phyloP scores from a whole-genome alignment of 148 eudicot genomes.

The Nyssa sinensis region DNA sequence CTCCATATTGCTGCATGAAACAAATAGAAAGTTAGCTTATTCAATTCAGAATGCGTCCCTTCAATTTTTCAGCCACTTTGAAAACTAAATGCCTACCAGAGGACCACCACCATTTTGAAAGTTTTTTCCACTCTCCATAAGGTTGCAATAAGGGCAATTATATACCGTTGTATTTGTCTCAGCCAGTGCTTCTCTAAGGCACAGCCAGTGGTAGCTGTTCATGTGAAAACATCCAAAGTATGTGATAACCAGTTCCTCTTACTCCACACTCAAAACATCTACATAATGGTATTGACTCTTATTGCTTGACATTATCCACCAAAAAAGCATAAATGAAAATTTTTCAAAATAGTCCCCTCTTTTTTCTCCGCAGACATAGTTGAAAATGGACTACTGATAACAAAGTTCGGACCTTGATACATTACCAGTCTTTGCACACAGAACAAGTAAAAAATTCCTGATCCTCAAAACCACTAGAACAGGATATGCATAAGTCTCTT shows the following conservation, averaged over 20 bases:
- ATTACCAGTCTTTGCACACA: slow-evolving; percentile 82
- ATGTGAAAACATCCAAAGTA: slow-evolving; percentile 14
- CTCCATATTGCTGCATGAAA: slow-evolving; percentile 50
- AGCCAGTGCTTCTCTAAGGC: slow-evolving; percentile 43
- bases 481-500: slow-evolving; percentile 54
- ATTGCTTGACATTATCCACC: not conserved
- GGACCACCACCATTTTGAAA: slow-evolving; percentile 52
- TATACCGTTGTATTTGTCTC: slow-evolving; percentile 24
- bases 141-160: slow-evolving; percentile 67
- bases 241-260: slow-evolving; percentile 4
- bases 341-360: not conserved
- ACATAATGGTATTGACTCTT: not conserved
- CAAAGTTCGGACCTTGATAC: slow-evolving; percentile 23
- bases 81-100: slow-evolving; percentile 47
- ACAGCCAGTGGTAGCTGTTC: slow-evolving; percentile 70
- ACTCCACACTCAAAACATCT: slow-evolving; percentile 3
- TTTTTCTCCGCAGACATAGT: slow-evolving; percentile 1
- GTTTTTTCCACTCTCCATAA: slow-evolving; percentile 63
- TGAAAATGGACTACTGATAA: slow-evolving; percentile 4
- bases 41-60: not conserved
- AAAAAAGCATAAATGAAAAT: not conserved
- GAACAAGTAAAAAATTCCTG: slow-evolving; percentile 64
- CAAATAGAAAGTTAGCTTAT: slow-evolving; percentile 6
- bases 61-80: not conserved
- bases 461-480: slow-evolving; percentile 53